Base-by-base conservation (phyloP, 2,329 filamentous ascomycete genomes). In the Colletotrichum trifolii region DNA sequence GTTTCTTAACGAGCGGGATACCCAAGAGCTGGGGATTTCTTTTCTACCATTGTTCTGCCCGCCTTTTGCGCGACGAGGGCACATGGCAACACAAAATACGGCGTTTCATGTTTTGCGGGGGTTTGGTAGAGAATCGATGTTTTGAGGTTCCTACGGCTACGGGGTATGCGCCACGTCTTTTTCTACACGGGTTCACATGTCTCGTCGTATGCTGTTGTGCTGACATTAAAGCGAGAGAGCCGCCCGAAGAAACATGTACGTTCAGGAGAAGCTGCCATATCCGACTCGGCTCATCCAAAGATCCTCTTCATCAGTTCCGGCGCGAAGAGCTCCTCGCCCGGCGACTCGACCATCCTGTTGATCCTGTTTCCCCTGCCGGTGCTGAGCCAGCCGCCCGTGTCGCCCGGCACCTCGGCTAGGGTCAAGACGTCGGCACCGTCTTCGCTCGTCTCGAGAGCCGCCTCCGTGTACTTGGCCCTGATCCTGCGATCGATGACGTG, bases 401-500 rank as follows among this genome's bases (percentile, higher is more conserved):
- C 95, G 45, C 90, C 91, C 0, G 89, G 83, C 36, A 89, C 84
- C 69, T 86, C 81, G 61, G 83, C 81, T 15, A 78, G 65, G 6
- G 73, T 74, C 17, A 80, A 64, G 71, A 81, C 69, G 50, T 77
- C 72, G 36, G 79, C 72, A 48, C 76, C 75, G 73, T 74, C 67
- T 25, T 64, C 69, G 35, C 46, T 60, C 50, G 76, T 73, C 47
- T 76, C 73, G 36, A 75, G 67, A 54, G 74, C 73, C 6, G 74
- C 74, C 67, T 82, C 81, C 10, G 78, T 83, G 6, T 82, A 82
- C 73, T 87, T 87, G 67, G 79, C 82, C 58, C 88, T 79, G 42
- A 80, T 78, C 48, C 96, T 85, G 40, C 88, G 84, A 81, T 99
- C 96, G 45, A 94, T 82, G 38, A 98, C 85, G 73, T 94, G 94